These are phyloP conservation scores for Eurotiales sp. DNA, from an alignment of 2,329 filamentous ascomycete species.

Conservation along the genomic window DNA sequence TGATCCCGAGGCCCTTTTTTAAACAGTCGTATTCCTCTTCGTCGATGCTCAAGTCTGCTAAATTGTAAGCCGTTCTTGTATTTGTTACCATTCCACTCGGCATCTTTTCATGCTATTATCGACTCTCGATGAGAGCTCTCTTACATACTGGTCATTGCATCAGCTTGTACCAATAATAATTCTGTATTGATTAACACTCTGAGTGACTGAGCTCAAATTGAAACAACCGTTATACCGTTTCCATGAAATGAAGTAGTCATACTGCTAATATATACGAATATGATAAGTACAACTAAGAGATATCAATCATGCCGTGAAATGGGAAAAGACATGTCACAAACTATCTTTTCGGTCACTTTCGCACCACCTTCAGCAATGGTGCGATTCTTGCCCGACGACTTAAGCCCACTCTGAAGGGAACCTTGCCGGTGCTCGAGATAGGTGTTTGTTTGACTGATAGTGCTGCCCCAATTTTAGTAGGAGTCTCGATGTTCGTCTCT, in stretches of 20 bases:
- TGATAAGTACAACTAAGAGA: not conserved
- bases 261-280: not conserved
- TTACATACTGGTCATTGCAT: not conserved
- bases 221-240: not conserved
- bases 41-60: not conserved
- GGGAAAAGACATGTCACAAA: not conserved
- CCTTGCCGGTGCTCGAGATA: slow-evolving; percentile 35
- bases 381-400: slow-evolving; percentile 48
- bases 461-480: not conserved
- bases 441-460: slow-evolving; percentile 39
- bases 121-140: not conserved
- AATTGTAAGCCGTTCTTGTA: not conserved
- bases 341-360: slow-evolving; percentile 31
- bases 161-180: not conserved
- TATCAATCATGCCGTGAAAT: slow-evolving; percentile 1
- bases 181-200: not conserved
- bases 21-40: not conserved
- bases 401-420: slow-evolving; percentile 46
- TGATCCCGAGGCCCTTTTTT: no score
- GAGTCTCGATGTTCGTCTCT: slow-evolving; percentile 7
- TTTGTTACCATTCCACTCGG: not conserved
- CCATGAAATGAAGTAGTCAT: not conserved
- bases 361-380: slow-evolving; percentile 45
- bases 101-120: not conserved
- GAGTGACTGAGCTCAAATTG: not conserved